phyloP scores from a whole-genome alignment of 306 rosid species.

The Cucurbita moschata region DNA sequence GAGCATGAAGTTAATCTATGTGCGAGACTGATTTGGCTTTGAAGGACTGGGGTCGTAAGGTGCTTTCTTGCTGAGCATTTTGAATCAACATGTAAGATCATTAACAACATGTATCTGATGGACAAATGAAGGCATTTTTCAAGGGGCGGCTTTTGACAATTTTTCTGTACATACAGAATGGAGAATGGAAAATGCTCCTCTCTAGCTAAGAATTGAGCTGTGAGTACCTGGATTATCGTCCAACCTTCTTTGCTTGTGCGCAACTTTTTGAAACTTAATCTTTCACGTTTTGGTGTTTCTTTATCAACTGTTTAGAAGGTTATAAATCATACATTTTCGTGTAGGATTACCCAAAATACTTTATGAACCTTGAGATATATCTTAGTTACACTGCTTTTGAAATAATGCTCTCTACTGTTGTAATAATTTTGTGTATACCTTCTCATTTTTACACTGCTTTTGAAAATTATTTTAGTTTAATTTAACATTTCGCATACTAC shows the following conservation, averaged over 20 bases:
- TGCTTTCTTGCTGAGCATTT: not conserved
- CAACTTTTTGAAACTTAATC: not conserved
- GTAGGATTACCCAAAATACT: too few species aligned
- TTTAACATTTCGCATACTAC: too few species aligned
- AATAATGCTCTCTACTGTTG: too few species aligned
- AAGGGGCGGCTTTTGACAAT: not conserved
- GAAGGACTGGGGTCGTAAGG: not conserved
- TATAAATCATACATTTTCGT: not conserved
- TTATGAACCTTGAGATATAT: too few species aligned
- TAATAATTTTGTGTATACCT: too few species aligned
- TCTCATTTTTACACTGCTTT: too few species aligned
- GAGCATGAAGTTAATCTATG: not conserved
- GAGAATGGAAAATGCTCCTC: not conserved
- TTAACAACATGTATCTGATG: not conserved
- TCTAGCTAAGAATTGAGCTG: not conserved
- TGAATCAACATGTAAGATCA: not conserved
- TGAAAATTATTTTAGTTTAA: too few species aligned
- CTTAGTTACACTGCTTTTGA: too few species aligned
- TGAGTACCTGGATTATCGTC: not conserved
- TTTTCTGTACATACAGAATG: not conserved
- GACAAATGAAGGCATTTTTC: not conserved
- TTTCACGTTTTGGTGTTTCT: not conserved
- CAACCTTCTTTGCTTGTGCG: not conserved
- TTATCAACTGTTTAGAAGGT: not conserved
- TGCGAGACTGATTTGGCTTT: not conserved